A percentile compares a stretch with the other conserved stretches of the same genome.
phyloP scores from a whole-genome alignment of 1,139 yeast genomes.

The Wickerhamiella infanticola region DNA sequence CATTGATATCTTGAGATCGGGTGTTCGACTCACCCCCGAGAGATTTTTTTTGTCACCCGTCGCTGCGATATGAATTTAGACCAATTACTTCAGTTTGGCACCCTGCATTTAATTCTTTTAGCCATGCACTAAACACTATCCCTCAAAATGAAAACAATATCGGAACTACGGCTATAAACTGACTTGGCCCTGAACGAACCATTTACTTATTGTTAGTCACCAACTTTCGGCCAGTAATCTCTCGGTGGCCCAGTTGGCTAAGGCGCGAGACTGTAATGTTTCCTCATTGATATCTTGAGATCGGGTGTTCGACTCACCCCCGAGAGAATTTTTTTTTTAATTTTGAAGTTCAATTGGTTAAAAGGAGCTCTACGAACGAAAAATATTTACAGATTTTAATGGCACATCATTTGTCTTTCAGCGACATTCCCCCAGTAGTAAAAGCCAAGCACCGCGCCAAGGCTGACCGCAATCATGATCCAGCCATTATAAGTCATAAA shows the following conservation, averaged over 20 bases:
- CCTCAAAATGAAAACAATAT: no score
- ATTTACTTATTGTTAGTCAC: no score
- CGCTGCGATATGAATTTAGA: no score
- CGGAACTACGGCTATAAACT: no score
- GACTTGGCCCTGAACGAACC: no score
- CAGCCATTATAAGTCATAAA: conserved; percentile 66
- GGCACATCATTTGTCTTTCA: conserved; percentile 15
- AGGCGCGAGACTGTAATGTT: conserved; percentile 66
- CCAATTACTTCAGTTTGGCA: no score
- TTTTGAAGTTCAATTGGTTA: neutral
- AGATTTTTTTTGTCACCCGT: conserved; percentile 30
- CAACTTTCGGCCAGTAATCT: conserved; percentile 19
- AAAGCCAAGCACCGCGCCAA: conserved; percentile 49
- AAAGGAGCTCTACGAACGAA: neutral
- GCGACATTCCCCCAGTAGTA: conserved; percentile 37
- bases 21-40: conserved; percentile 80
- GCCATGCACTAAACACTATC: no score
- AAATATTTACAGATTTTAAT: conserved; percentile 3
- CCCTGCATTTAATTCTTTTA: no score
- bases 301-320: conserved; percentile 81
- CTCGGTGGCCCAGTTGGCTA: conserved; percentile 69
- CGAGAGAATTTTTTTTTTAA: conserved; percentile 39
- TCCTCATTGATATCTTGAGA: conserved; percentile 46
- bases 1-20: conserved; percentile 61
- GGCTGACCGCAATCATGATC: conserved; percentile 42